Evolutionary conservation across 164 flowering plant species (phyloP), one percentile per base, ranked within the genome.

Genomic region (Umbellularia californica): DNA sequence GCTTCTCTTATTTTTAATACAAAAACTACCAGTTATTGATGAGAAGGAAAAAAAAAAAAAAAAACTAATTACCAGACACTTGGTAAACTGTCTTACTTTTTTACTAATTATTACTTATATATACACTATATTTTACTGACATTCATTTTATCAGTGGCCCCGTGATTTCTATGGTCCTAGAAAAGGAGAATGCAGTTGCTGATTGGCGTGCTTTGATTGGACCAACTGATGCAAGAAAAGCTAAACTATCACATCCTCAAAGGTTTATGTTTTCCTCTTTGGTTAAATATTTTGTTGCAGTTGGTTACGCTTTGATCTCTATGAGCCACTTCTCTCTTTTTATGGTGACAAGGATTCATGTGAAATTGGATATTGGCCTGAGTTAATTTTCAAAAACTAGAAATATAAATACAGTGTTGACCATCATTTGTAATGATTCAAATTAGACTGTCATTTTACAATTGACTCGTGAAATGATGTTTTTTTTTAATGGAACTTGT

Each of bases 121-220:
- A 41, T 41, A 41, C 10, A 41, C 10, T 5, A 41, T 69, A 51
- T 23, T 70, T 70, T 19, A 24, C 41, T 70, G 41, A 70, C 63
- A 50, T 70, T 5, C 19, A 50, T 50, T 52, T 50, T 72, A 28
- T 23, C 83, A 92, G 97, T 87, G 94, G 95, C 72, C 95, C 94
- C 33, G 93, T 92, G 70, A 64, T 81, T 74, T 74, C 87, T 73
- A 84, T 94, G 95, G 86, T 91, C 74, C 79, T 94, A 84, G 95
- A 91, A 82, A 94, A 91, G 87, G 85, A 79, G 78, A 86, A 90
- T 84, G 98, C 96, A 12, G 71, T 94, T 76, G 83, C 89, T 78
- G 94, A 91, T 82, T 92, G 97, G 97, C 95, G 98, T 75, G 78
- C 81, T 75, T 74, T 92, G 72, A 92, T 92, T 80, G 98, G 97